A percentile compares a stretch with the other conserved stretches of the same genome.
Conservation (phyloP, 768 basidiomycete species). For the Mycena kentingensis region DNA sequence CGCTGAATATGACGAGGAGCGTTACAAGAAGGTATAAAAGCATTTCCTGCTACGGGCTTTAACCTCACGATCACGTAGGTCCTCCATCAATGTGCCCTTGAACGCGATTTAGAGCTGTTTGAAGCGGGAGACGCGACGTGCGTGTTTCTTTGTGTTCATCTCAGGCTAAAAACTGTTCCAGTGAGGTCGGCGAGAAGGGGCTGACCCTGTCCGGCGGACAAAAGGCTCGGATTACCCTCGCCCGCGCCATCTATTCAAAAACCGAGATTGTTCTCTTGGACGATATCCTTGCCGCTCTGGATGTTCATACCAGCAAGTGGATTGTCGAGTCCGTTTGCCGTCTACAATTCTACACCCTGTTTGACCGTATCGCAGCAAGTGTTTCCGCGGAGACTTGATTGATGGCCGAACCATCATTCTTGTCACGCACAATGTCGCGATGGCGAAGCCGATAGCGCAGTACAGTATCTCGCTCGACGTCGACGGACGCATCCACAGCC, state of each 20-base stretch:
- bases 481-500: slow-evolving; percentile 46
- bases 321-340: slow-evolving; percentile 45
- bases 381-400: slow-evolving; percentile 46
- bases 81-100: slow-evolving; percentile 71
- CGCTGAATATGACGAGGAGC: slow-evolving; percentile 68
- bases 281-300: slow-evolving; percentile 43
- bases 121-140: slow-evolving; percentile 54
- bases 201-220: slow-evolving; percentile 45
- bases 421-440: slow-evolving; percentile 51
- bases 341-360: too few species aligned
- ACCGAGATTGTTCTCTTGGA: slow-evolving; percentile 47
- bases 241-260: slow-evolving; percentile 52
- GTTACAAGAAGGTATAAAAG: slow-evolving; percentile 60
- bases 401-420: slow-evolving; percentile 48
- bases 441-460: slow-evolving; percentile 44
- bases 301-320: slow-evolving; percentile 53
- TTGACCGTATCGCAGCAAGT: slow-evolving; percentile 37
- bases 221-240: slow-evolving; percentile 42
- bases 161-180: slow-evolving; percentile 21
- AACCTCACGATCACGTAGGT: slow-evolving; percentile 33
- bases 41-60: background rate
- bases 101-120: slow-evolving; percentile 69
- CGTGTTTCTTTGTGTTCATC: background rate
- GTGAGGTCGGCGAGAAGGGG: slow-evolving; percentile 54
- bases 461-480: slow-evolving; percentile 48